phyloP scores from a whole-genome alignment of 768 basidiomycete genomes.

The Lactarius quietus region DNA sequence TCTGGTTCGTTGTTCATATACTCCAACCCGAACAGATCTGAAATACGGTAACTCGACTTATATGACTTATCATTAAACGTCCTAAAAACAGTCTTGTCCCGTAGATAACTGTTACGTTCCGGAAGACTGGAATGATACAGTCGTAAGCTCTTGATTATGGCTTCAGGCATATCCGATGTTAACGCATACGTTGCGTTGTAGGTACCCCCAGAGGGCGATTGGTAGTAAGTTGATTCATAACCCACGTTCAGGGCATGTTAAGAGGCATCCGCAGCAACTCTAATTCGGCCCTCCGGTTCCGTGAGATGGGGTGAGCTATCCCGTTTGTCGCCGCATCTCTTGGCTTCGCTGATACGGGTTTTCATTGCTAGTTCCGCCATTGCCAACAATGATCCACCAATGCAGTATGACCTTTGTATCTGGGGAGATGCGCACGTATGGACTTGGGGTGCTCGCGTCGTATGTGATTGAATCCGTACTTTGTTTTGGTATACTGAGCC shows the following conservation, averaged over 20 bases:
- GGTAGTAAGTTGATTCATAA: conserved; percentile 41
- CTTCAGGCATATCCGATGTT: background rate
- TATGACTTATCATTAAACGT: background rate
- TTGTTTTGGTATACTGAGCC: background rate
- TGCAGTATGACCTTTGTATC: conserved; percentile 50
- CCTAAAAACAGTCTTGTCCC: background rate
- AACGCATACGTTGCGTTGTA: conserved; percentile 17
- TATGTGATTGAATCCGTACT: conserved; percentile 28
- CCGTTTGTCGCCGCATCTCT: background rate
- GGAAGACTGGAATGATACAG: conserved; percentile 45
- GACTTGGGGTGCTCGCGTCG: conserved; percentile 56
- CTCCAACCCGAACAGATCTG: conserved; percentile 28
- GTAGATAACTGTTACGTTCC: conserved; percentile 56
- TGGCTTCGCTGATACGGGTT: background rate
- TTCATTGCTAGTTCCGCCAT: conserved; percentile 41
- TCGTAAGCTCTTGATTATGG: conserved; percentile 30
- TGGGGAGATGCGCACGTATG: conserved; percentile 56
- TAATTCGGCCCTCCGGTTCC: conserved; percentile 54
- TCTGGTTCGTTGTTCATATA: too few relatives aligned
- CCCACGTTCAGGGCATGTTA: background rate
- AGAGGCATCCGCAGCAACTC: conserved; percentile 40
- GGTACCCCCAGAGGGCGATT: conserved; percentile 40
- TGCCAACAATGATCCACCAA: conserved; percentile 41
- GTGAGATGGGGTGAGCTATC: conserved; percentile 47
- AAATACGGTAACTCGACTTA: conserved; percentile 46